Evolutionary conservation across 495 filamentous ascomycete genomes (phyloP).

Genomic region (Cairneyella variabilis): DNA sequence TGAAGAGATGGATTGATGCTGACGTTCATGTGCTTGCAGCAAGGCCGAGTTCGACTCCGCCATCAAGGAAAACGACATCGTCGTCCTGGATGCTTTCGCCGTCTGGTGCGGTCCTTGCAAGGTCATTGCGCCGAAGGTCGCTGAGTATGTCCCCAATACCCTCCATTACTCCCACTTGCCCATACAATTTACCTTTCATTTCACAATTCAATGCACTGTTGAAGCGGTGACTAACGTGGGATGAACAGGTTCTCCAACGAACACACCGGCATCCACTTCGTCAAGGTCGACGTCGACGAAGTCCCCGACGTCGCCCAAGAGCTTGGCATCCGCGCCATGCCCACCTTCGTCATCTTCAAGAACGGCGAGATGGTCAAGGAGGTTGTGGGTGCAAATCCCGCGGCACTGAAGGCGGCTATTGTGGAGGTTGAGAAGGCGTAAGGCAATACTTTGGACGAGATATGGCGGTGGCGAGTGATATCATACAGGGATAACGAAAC

Average conservation of each 20-base stretch:
- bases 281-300: slow-evolving; percentile 91
- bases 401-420: slow-evolving; percentile 54
- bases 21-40: slow-evolving; percentile 36
- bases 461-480: no score
- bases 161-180: slow-evolving; percentile 2
- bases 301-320: slow-evolving; percentile 71
- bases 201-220: not conserved
- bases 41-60: slow-evolving; percentile 57
- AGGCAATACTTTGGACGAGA: no score
- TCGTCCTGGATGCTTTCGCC: slow-evolving; percentile 85
- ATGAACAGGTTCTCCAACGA: slow-evolving; percentile 48
- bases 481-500: no score
- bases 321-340: slow-evolving; percentile 89
- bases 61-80: slow-evolving; percentile 48
- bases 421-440: slow-evolving; percentile 27
- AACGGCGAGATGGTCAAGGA: slow-evolving; percentile 62
- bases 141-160: slow-evolving; percentile 5
- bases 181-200: no score
- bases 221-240: slow-evolving; percentile 7
- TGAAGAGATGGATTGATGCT: no score
- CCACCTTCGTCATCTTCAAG: slow-evolving; percentile 87
- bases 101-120: slow-evolving; percentile 97
- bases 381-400: slow-evolving; percentile 79
- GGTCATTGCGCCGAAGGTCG: slow-evolving; percentile 62
- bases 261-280: slow-evolving; percentile 62